A percentile compares a stretch with the other conserved stretches of the same genome.
phyloP scores from a whole-genome alignment of 805 yeast species.

The Hanseniaspora guilliermondii region DNA sequence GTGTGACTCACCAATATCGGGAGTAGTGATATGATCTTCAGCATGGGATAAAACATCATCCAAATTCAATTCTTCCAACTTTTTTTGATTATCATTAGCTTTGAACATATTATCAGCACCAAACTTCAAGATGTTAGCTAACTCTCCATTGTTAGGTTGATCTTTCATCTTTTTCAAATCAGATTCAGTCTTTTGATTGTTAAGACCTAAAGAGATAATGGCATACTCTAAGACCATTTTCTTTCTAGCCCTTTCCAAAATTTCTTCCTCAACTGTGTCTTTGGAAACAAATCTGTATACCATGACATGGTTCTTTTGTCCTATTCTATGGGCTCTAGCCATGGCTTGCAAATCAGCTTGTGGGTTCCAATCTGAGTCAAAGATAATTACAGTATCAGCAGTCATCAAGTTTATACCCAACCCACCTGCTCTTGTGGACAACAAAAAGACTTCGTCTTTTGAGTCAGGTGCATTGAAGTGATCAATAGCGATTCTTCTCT shows the following conservation, averaged over 20 bases:
- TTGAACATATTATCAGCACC: slow-evolving; percentile 99
- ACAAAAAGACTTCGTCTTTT: slow-evolving; percentile 75
- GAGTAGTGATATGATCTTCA: slow-evolving; percentile 92
- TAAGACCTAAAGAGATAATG: slow-evolving; percentile 82
- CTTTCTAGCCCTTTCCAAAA: slow-evolving; percentile 88
- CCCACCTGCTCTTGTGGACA: slow-evolving; percentile 98
- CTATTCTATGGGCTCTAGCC: slow-evolving; percentile 99
- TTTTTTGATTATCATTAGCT: slow-evolving; percentile 88
- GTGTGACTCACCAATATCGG: slow-evolving; percentile 93
- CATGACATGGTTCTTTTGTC: slow-evolving; percentile 97
- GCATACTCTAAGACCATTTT: slow-evolving; percentile 98
- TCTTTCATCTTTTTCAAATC: slow-evolving; percentile 37
- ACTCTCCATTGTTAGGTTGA: slow-evolving; percentile 75
- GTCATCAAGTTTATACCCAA: slow-evolving; percentile 97
- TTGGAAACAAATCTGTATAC: slow-evolving; percentile 95
- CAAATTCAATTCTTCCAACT: slow-evolving; percentile 83
- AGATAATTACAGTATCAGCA: slow-evolving; percentile 95
- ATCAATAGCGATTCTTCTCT: slow-evolving; percentile 87
- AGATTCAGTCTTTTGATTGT: slow-evolving; percentile 26
- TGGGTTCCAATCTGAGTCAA: slow-evolving; percentile 98
- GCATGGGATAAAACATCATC: slow-evolving; percentile 96
- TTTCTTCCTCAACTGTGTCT: slow-evolving; percentile 96
- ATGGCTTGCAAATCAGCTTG: slow-evolving; percentile 98
- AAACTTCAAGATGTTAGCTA: slow-evolving; percentile 85
- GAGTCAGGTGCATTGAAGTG: slow-evolving; percentile 92